A percentile compares a stretch with the other conserved stretches of the same genome.
phyloP scores from a whole-genome alignment of 2,329 filamentous ascomycete species.

The Chaetomiaceae sp. region DNA sequence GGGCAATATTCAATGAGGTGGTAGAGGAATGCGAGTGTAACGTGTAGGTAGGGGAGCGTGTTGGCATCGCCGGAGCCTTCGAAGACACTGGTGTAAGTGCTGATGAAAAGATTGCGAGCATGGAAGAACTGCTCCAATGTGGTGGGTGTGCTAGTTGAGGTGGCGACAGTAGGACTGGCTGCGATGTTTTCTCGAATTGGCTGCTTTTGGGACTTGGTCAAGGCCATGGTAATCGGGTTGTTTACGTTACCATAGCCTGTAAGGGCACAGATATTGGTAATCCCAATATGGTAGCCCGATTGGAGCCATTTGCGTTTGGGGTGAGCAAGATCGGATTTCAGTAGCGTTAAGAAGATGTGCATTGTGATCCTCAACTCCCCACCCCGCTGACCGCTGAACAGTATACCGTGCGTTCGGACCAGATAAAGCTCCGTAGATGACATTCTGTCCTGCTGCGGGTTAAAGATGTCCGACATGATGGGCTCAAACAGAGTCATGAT shows the following conservation, averaged over 20 bases:
- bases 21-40: slow-evolving; percentile 53
- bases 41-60: slow-evolving; percentile 57
- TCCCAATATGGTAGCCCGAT: slow-evolving; percentile 47
- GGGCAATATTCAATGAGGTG: slow-evolving; percentile 38
- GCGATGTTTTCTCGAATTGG: slow-evolving; percentile 11
- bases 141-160: slow-evolving; percentile 8
- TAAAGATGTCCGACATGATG: slow-evolving; percentile 33
- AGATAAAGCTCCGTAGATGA: slow-evolving; percentile 51
- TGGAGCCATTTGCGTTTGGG: slow-evolving; percentile 47
- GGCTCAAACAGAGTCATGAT: slow-evolving; percentile 65
- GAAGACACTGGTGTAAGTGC: slow-evolving; percentile 43
- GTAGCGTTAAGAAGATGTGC: slow-evolving; percentile 43
- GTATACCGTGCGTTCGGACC: slow-evolving; percentile 56
- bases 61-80: slow-evolving; percentile 50
- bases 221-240: slow-evolving; percentile 41
- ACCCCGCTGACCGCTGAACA: slow-evolving; percentile 49
- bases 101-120: slow-evolving; percentile 33
- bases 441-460: slow-evolving; percentile 32
- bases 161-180: no score
- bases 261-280: slow-evolving; percentile 48
- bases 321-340: slow-evolving; percentile 53
- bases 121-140: slow-evolving; percentile 22
- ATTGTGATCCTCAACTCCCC: slow-evolving; percentile 42
- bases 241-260: slow-evolving; percentile 47
- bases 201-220: slow-evolving; percentile 26